Evolutionary conservation across 2,329 filamentous ascomycete species (phyloP).

Genomic region (Hypoxylon sp.): DNA sequence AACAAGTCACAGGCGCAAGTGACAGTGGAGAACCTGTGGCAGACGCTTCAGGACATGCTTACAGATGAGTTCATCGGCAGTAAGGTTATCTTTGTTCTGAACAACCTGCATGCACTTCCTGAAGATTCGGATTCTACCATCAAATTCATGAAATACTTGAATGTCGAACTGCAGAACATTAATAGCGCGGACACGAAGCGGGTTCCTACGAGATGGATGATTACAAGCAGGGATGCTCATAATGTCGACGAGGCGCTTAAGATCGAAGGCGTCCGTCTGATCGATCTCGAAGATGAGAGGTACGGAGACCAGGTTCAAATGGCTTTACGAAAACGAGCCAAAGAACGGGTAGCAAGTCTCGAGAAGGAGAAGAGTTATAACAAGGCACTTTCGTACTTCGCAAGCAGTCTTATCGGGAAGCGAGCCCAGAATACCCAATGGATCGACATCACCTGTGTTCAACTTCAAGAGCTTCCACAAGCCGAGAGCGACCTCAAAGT

Average conservation of each 20-base stretch:
- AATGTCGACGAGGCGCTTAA: conserved; percentile 50
- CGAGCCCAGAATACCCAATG: conserved; percentile 58
- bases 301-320: conserved; percentile 54
- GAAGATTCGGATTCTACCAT: conserved; percentile 53
- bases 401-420: conserved; percentile 56
- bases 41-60: conserved; percentile 57
- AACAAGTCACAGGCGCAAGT: conserved; percentile 48
- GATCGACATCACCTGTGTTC: conserved; percentile 58
- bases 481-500: conserved; percentile 55
- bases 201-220: conserved; percentile 54
- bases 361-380: conserved; percentile 55
- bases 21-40: conserved; percentile 56
- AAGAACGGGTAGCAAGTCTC: conserved; percentile 52
- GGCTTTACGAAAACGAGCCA: conserved; percentile 53
- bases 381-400: conserved; percentile 57
- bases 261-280: conserved; percentile 48
- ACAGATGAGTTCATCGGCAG: conserved; percentile 53
- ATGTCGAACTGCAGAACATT: conserved; percentile 47
- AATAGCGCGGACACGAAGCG: conserved; percentile 42
- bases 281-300: conserved; percentile 54
- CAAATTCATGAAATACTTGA: conserved; percentile 52
- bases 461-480: conserved; percentile 55
- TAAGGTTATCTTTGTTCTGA: conserved; percentile 56
- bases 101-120: conserved; percentile 56
- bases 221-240: conserved; percentile 54